phyloP scores from a whole-genome alignment of 2,329 filamentous ascomycete genomes.

The Exophiala sp. region DNA sequence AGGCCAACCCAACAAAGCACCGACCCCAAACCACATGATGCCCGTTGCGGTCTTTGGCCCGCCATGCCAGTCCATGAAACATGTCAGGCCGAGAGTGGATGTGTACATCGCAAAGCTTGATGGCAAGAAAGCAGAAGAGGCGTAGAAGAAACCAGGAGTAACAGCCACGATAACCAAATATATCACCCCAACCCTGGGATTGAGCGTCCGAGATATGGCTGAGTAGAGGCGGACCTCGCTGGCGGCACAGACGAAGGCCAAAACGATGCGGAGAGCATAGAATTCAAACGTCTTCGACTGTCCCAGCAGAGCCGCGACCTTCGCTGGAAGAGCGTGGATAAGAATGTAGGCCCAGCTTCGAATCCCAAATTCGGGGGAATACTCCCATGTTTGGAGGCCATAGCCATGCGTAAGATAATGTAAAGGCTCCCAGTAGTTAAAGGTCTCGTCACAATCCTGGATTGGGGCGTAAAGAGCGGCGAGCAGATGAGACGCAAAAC shows the following conservation, averaged over 20 bases:
- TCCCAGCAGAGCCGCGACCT: constrained; percentile 54
- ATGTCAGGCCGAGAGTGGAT: constrained; percentile 74
- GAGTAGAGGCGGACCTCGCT: constrained; percentile 79
- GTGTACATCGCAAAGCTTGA: constrained; percentile 97
- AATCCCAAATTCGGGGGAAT: constrained; percentile 90
- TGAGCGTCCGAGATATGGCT: constrained; percentile 67
- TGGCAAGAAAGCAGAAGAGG: constrained; percentile 77
- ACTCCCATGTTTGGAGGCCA: constrained; percentile 97
- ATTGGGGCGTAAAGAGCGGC: constrained; percentile 83
- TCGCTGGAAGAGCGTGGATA: constrained; percentile 69
- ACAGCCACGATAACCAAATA: constrained; percentile 71
- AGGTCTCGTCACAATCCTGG: constrained; percentile 96
- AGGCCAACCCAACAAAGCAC: constrained; percentile 85
- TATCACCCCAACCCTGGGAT: constrained; percentile 75
- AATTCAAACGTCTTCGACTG: constrained; percentile 60
- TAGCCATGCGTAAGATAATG: constrained; percentile 92
- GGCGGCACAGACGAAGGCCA: constrained; percentile 70
- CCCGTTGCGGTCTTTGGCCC: constrained; percentile 73
- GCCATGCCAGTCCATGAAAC: constrained; percentile 84
- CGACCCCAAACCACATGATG: constrained; percentile 85
- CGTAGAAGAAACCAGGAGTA: constrained; percentile 90
- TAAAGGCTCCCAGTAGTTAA: constrained; percentile 97
- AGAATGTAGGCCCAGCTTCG: constrained; percentile 88
- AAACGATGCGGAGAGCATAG: constrained; percentile 71
- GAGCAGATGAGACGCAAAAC: constrained; percentile 65